Evolutionary conservation across 345 rosid genomes (phyloP), one percentile per base, ranked within the genome.

Genomic region (Abelmoschus esculentus): DNA sequence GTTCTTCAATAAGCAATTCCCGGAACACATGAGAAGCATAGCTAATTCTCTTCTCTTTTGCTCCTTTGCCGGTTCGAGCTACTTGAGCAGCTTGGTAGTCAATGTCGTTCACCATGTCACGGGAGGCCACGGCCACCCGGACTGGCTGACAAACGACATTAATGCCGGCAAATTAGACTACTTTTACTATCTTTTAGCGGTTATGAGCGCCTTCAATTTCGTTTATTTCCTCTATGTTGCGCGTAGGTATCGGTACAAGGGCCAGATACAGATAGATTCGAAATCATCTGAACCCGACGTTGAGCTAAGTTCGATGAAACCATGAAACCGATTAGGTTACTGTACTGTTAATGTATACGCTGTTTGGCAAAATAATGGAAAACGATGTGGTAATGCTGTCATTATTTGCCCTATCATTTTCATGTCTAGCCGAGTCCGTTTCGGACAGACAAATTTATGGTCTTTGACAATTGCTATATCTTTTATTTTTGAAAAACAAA

Each of bases 1-100:
- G 73, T 87, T 87, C 17, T 84, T 82, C 80, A 87, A 86, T 77
- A 75, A 72, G 62, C 79, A 88, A 74, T 81, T 86, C n/a, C 96
- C 96, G 0, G 83, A 80, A 57, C 79, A 79, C 61, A 85, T 90
- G 96, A 86, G 73, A 71, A 90, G 89, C 69, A 72, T 87, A 13
- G 89, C 79, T n/a, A 86, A 86, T 69, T 72, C 91, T 13, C 70
- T 90, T 2, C 61, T 85, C 68, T 81, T 73, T 31, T 79, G 80
- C 42, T 78, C 89, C 4, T 40, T 82, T 6, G 86, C 75, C 0
- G 77, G 72, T 6, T 49, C 87, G 0, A 79, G 58, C 44, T 87
- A 86, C 70, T 54, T 86, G 10, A 81, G 74, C 66, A 74, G 74
- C 34, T 10, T 83, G 6, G 56, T 86, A 36, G 74, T 83, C 56